Evolutionary conservation across 2,329 filamentous ascomycete genomes (phyloP).

Genomic region (Xylaria sp.): DNA sequence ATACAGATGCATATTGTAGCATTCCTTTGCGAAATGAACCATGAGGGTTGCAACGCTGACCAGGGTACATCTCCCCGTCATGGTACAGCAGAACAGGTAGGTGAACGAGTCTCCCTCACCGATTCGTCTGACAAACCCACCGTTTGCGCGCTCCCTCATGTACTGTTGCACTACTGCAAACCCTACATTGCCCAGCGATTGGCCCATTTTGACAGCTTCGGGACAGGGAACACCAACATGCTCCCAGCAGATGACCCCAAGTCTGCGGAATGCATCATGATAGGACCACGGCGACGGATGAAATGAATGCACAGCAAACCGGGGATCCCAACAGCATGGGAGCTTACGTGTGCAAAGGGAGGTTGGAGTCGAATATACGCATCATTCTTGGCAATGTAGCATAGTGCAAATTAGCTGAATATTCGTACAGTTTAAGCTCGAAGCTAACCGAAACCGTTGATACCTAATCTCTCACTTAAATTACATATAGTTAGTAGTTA

Average conservation of each 20-base stretch:
- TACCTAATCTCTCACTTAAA: no score
- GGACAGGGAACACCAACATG: not conserved
- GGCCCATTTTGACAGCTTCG: not conserved
- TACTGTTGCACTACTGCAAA: not conserved
- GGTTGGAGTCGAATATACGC: no score
- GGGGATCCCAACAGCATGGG: slow-evolving; percentile 11
- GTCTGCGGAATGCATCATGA: not conserved
- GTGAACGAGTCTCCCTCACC: slow-evolving; percentile 16
- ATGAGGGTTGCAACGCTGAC: slow-evolving; percentile 10
- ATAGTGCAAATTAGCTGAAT: no score
- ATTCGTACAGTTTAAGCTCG: no score
- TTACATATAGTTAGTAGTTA: no score
- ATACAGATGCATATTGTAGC: not conserved
- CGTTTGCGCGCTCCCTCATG: not conserved
- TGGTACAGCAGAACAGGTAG: not conserved
- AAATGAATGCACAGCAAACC: not conserved
- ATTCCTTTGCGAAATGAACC: not conserved
- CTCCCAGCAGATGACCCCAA: not conserved
- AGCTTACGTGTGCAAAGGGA: slow-evolving; percentile 10
- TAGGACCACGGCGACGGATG: not conserved
- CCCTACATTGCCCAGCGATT: not conserved
- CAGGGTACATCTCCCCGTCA: slow-evolving; percentile 8
- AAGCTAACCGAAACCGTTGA: no score
- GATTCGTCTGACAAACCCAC: not conserved
- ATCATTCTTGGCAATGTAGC: no score